Base-by-base conservation (phyloP, 352 stramenopile genomes). In the Phytopythium litorale region DNA sequence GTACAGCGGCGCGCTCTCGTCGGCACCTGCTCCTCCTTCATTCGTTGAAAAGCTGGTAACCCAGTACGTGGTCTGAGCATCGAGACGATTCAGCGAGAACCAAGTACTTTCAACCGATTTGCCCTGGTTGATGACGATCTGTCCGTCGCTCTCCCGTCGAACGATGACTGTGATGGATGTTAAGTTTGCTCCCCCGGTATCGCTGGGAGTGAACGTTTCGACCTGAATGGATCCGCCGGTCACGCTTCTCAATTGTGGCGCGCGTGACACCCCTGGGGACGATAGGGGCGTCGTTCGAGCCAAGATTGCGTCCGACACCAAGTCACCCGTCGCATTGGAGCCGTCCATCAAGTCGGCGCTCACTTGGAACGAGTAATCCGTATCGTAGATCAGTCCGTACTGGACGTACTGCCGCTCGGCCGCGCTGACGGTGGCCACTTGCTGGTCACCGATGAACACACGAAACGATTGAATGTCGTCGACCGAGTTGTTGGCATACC, bases 121-220 rank as follows among this genome's bases (percentile, higher is more conserved):
- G 68, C 65, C 25, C 61, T 48, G 5, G 46, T 62, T 57, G 45
- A 46, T 59, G 2, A 51, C 48, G 8, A 28, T 40, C 13, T 56
- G 64, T 28, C 60, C 67, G 5, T 57, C 61, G 15, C 30, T n/a
- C 28, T 16, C 50, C 15, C 62, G 63, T 38, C 57, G 59, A 49
- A 81, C 69, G 19, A 63, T 12, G 9, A 84, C 23, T 5, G 58
- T 66, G 30, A 81, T 60, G 42, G 18, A 69, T 4, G 51, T 38
- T 33, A 88, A 60, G 18, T 56, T 21, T 0, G 49, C 61, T 28
- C 78, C 78, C 8, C 78, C 78, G 0, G 76, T 76, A 64, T 88
- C 78, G 0, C 43, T 11, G 12, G 78, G 64, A 21, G 63, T 38
- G 2, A 75, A 18, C 33, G 62, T 37, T 11, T 38, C 64, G 5